Percentiles rank a stretch among this genome's conserved stretches.
phyloP scores from a whole-genome alignment of 2,329 filamentous ascomycete genomes.

The Diaporthe helianthi region DNA sequence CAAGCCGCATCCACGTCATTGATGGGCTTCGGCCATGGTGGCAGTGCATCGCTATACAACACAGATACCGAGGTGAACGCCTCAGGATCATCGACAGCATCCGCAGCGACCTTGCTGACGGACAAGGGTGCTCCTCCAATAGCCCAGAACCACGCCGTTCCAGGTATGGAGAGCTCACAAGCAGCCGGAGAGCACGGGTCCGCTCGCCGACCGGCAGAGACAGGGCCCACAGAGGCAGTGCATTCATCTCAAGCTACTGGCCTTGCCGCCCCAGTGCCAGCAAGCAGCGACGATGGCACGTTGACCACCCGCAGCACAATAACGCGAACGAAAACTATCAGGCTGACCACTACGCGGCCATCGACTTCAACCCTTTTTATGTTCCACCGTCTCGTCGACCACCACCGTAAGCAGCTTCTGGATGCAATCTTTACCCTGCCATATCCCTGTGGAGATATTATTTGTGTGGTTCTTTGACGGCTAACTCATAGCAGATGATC shows the following conservation, averaged over 20 bases:
- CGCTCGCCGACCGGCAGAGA: too few relatives aligned
- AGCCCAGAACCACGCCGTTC: neutral
- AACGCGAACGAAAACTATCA: conserved; percentile 7
- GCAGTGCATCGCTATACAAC: conserved; percentile 2
- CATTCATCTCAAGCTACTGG: neutral
- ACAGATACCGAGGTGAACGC: neutral
- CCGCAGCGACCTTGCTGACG: neutral
- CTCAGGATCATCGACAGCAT: neutral
- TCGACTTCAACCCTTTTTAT: neutral
- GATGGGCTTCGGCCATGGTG: neutral
- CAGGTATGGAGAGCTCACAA: neutral
- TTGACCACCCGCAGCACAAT: conserved; percentile 1
- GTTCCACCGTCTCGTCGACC: conserved; percentile 7
- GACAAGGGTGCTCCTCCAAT: neutral
- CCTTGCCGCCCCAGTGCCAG: neutral
- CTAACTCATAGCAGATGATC: too few relatives aligned
- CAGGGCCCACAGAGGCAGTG: neutral
- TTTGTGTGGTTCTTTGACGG: too few relatives aligned
- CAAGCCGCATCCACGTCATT: neutral
- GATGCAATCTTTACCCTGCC: too few relatives aligned
- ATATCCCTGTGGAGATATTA: too few relatives aligned
- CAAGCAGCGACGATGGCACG: too few relatives aligned
- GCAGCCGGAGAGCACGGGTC: neutral
- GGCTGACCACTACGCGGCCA: conserved; percentile 3
- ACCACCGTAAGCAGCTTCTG: neutral